Evolutionary conservation across 2,329 filamentous ascomycete species (phyloP), one percentile per base, ranked within the genome.

Genomic region (Trichoderma sp.): DNA sequence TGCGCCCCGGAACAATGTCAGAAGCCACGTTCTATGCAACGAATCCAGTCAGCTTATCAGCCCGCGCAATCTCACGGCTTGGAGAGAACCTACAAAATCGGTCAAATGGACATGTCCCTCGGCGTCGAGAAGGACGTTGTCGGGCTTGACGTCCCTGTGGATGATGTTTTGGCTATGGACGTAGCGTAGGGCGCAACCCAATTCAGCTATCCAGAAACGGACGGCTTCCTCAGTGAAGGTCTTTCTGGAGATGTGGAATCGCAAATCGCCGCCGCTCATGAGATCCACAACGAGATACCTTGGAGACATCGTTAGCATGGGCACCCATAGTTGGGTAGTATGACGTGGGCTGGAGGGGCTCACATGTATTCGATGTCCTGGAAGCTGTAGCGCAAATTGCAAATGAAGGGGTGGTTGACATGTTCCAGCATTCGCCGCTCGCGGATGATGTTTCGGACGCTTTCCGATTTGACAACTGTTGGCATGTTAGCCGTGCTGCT

Each of bases 341-440:
- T 7, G 22, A 29, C 45, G 12, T 5, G 22, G 35, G 35, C 2
- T 29, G 27, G 19, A 22, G 29, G 60, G 68, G 79, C 92, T 76
- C 84, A 97, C 93, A 99, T 91, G 81, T 99, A 99, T 80, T 99
- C 95, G 74, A 98, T 93, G 80, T 99, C 95, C 81, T 99, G 95
- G 78, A 99, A 99, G 81, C 94, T 97, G 82, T 98, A 99, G 75
- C 95, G 92, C 84, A 99, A 83, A 80, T 99, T 99, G 84, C 94
- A 98, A 73, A 99, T 91, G 79, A 98, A 99, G 29, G 94, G 93
- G 76, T 99, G 95, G 78, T 97, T 97, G 74, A 99, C 87, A 79
- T 98, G 93, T 82, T 99, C 94, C 76, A 99, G 87, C 95, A 99
- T 99, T 77, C 94, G 90, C 71, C 95, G 89, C 84, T 99, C 95